These are phyloP conservation scores for Clonostachys chloroleuca DNA, from an alignment of 2,329 filamentous ascomycete genomes.

Conservation along the genomic window DNA sequence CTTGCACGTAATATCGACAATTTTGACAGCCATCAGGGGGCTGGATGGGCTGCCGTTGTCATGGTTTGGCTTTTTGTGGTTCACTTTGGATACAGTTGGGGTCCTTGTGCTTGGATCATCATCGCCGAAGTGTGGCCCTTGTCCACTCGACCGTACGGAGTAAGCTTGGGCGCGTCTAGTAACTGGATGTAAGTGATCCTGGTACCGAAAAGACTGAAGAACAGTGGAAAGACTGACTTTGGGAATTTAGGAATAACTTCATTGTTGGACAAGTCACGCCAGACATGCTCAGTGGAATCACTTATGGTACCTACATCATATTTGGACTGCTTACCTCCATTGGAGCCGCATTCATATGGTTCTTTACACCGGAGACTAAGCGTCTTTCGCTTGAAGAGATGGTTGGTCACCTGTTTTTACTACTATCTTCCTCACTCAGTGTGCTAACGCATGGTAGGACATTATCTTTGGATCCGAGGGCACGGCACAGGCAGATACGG, in stretches of 20 bases:
- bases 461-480: slow-evolving; percentile 64
- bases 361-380: slow-evolving; percentile 63
- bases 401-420: slow-evolving; percentile 22
- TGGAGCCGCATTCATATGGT: slow-evolving; percentile 58
- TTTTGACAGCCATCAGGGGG: slow-evolving; percentile 52
- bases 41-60: slow-evolving; percentile 64
- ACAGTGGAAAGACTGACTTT: not conserved
- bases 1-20: slow-evolving; percentile 57
- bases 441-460: slow-evolving; percentile 34
- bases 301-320: slow-evolving; percentile 68
- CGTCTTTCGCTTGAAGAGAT: slow-evolving; percentile 61
- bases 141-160: slow-evolving; percentile 65
- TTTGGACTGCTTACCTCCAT: slow-evolving; percentile 62
- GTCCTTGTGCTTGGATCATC: slow-evolving; percentile 70
- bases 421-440: not conserved
- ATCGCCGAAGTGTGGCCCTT: slow-evolving; percentile 73
- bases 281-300: slow-evolving; percentile 59
- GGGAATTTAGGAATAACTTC: slow-evolving; percentile 41
- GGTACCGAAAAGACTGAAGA: not conserved
- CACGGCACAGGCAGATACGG: slow-evolving; percentile 60
- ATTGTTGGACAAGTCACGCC: slow-evolving; percentile 68
- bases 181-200: slow-evolving; percentile 52
- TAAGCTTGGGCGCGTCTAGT: slow-evolving; percentile 60
- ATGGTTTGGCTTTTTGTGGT: slow-evolving; percentile 75
- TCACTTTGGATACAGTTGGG: slow-evolving; percentile 74